Base-by-base conservation (phyloP, 306 rosid genomes). In the Clitoria ternatea region DNA sequence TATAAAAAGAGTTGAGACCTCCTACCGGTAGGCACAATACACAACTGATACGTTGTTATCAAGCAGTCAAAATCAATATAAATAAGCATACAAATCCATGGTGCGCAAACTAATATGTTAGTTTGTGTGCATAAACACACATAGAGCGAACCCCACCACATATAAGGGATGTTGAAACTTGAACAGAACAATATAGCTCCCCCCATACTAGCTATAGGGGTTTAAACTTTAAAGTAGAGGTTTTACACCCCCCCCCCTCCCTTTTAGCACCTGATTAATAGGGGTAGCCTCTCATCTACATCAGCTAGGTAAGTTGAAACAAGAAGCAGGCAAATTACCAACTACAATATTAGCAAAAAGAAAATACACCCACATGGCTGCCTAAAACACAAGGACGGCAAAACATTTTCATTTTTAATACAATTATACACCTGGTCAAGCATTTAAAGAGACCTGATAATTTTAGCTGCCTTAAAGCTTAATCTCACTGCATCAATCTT, bases 291-390 rank as follows among this genome's bases (percentile, higher is more conserved):
- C 61, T 45, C 11, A 35, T 32, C 18, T 26, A 18, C 45, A 29
- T 15, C 66, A 70, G 54, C 26, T 40, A 70, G 19, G 43, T 7
- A 61, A 70, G 66, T 39, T 54, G 75, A 39, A 26, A 55, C 32
- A 26, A 39, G 22, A n/a, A n/a, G 66, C 43, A 39, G 37, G 43
- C 43, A 40, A n/a, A 15, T 11, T 1, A 15, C 63, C 11, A 37
- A 39, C 30, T 23, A 37, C 23, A 53, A 50, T 54, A 53, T 36
- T 14, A 13, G 9, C 15, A 52, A 15, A 53, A 23, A 5, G 10
- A 55, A 40, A 24, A 52, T 15, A 17, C 39, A 2, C 53, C 35
- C 39, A 39, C 9, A 26, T 2, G n/a, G n/a, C n/a, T n/a, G n/a
- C n/a, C n/a, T n/a, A n/a, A n/a, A n/a, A n/a, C n/a, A n/a, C n/a